Evolutionary conservation across 1,284 basidiomycete species (phyloP).

Genomic region (Ceratobasidium sp.): DNA sequence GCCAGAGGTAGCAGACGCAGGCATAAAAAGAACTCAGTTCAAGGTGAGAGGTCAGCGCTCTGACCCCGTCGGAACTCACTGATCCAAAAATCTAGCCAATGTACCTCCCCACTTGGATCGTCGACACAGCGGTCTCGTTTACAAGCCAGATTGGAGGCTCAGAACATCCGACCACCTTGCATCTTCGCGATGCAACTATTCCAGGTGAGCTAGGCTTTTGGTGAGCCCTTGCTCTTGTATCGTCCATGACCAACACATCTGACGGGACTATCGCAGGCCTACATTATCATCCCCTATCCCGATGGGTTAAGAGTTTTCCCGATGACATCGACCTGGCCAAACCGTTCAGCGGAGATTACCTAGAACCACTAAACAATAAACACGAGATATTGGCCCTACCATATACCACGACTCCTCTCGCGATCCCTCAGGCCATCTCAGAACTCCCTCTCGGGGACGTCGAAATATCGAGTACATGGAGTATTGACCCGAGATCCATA

Average conservation of each 20-base stretch:
- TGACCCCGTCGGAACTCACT: constrained; percentile 54
- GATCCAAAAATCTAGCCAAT: constrained; percentile 60
- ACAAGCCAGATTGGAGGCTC: constrained; percentile 13
- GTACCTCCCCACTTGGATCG: constrained; percentile 73
- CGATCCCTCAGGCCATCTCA: constrained; percentile 53
- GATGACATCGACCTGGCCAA: constrained; percentile 23
- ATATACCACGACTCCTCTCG: constrained; percentile 56
- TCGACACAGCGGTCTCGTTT: constrained; percentile 56
- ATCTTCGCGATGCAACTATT: constrained; percentile 19
- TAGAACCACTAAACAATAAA: constrained; percentile 55
- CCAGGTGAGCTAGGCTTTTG: constrained; percentile 29
- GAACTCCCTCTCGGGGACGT: constrained; percentile 53
- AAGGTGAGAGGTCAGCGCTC: constrained; percentile 54
- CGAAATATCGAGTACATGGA: constrained; percentile 31
- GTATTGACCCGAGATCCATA: constrained; percentile 21
- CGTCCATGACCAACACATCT: constrained; percentile 61
- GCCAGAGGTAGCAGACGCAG: constrained; percentile 56
- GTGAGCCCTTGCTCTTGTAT: constrained; percentile 47
- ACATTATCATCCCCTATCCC: constrained; percentile 28
- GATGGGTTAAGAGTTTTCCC: constrained; percentile 19
- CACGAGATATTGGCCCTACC: constrained; percentile 58
- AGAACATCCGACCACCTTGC: constrained; percentile 3
- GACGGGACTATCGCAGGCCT: neutral
- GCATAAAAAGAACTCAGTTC: constrained; percentile 50
- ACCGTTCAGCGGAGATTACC: constrained; percentile 28